Conservation (phyloP, 345 rosid species). For the Balakata baccata region DNA sequence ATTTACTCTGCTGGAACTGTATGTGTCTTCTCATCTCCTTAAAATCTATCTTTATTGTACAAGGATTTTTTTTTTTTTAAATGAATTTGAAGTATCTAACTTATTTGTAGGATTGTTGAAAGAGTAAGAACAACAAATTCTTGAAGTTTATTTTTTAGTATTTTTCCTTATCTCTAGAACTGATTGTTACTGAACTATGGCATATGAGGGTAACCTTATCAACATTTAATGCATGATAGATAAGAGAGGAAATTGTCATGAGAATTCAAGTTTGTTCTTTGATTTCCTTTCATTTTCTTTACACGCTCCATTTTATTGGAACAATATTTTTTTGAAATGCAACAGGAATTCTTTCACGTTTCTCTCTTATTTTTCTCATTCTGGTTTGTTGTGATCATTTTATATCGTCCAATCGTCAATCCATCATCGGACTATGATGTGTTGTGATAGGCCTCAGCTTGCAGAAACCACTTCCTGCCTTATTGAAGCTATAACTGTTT, state of each 20-base stretch:
- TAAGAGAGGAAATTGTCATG: background rate
- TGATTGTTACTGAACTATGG: background rate
- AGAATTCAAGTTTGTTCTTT: background rate
- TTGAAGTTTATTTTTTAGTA: background rate
- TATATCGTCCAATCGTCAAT: too few species aligned
- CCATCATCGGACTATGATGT: too few species aligned
- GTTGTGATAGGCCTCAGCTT: too few species aligned
- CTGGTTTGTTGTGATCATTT: too few species aligned
- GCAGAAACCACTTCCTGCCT: too few species aligned
- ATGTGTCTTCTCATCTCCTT: slow-evolving; percentile 24
- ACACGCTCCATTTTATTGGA: background rate
- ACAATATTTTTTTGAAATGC: background rate
- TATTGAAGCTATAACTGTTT: too few species aligned
- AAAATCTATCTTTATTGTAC: slow-evolving; percentile 13
- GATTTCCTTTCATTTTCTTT: background rate
- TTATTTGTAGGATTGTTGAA: background rate
- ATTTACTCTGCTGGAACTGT: slow-evolving; percentile 75
- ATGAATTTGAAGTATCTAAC: background rate
- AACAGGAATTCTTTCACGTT: background rate
- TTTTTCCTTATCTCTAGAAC: background rate
- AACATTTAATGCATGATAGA: background rate
- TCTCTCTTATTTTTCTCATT: too few species aligned
- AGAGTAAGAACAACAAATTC: background rate
- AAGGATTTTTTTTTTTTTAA: too few species aligned
- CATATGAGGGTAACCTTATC: background rate